These are phyloP conservation scores for Coelastrella sp. DNA, from an alignment of 139 green algal species.

Conservation along the genomic window DNA sequence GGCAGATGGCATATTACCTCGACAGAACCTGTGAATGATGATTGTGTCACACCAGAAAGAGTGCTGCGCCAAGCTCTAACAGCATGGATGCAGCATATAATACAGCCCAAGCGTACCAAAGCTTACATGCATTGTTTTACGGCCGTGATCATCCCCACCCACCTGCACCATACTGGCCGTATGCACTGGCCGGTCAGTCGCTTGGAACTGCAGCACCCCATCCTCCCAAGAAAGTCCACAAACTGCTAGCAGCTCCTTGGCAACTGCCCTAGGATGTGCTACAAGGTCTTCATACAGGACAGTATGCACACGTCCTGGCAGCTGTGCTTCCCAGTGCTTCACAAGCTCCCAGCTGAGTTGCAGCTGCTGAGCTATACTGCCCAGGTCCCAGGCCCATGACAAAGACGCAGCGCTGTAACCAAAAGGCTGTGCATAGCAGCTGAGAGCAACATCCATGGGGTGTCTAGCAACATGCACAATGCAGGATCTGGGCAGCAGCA, in stretches of 20 bases:
- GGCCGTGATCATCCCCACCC: neutral
- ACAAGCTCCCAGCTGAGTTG: slow-evolving; percentile 56
- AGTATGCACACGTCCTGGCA: slow-evolving; percentile 51
- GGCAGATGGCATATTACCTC: neutral
- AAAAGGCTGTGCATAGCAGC: slow-evolving; percentile 82
- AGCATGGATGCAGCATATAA: neutral
- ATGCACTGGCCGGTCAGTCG: slow-evolving; percentile 58
- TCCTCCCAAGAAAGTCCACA: slow-evolving; percentile 72
- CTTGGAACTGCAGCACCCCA: slow-evolving; percentile 68
- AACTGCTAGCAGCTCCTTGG: slow-evolving; percentile 55
- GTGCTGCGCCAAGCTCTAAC: neutral
- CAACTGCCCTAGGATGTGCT: slow-evolving; percentile 12
- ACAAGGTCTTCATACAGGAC: slow-evolving; percentile 58
- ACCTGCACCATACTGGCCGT: slow-evolving; percentile 72
- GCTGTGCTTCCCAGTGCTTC: slow-evolving; percentile 58
- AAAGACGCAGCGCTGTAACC: slow-evolving; percentile 12
- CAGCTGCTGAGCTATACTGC: slow-evolving; percentile 44
- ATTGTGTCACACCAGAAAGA: neutral
- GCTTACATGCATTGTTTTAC: neutral
- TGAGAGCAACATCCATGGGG: slow-evolving; percentile 76
- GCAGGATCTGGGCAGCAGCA: slow-evolving; percentile 75
- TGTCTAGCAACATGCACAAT: slow-evolving; percentile 77
- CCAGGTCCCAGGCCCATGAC: slow-evolving; percentile 32
- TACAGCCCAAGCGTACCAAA: neutral
- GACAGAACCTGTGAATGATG: neutral